phyloP scores from a whole-genome alignment of 148 eudicot genomes.

The Rhododendron molle region DNA sequence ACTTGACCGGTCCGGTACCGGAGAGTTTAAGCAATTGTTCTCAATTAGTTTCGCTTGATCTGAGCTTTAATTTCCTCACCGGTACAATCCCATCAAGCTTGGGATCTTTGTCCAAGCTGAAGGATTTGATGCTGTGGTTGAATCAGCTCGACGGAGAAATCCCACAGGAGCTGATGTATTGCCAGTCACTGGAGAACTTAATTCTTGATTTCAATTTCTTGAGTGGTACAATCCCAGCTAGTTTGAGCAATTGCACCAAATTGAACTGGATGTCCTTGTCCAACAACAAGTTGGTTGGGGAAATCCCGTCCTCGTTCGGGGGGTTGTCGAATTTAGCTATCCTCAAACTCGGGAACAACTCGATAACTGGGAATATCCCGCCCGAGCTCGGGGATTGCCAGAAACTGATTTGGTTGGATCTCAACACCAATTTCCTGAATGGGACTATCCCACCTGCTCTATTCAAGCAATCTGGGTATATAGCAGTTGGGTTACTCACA shows the following conservation, averaged over 20 bases:
- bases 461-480: slow-evolving; percentile 68
- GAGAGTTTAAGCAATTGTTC: slow-evolving; percentile 41
- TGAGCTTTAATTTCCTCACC: slow-evolving; percentile 43
- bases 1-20: slow-evolving; percentile 45
- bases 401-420: slow-evolving; percentile 78
- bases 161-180: slow-evolving; percentile 47
- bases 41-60: slow-evolving; percentile 46
- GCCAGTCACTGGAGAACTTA: slow-evolving; percentile 37
- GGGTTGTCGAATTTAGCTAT: slow-evolving; percentile 52
- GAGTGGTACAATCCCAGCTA: slow-evolving; percentile 40
- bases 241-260: slow-evolving; percentile 46
- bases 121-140: slow-evolving; percentile 51
- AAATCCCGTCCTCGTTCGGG: slow-evolving; percentile 75
- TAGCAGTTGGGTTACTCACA: slow-evolving; percentile 53
- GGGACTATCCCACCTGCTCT: slow-evolving; percentile 67
- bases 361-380: slow-evolving; percentile 56
- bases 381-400: slow-evolving; percentile 69
- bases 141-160: slow-evolving; percentile 52
- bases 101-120: slow-evolving; percentile 39
- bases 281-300: slow-evolving; percentile 53
- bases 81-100: slow-evolving; percentile 46
- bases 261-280: slow-evolving; percentile 58
- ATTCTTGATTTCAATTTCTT: slow-evolving; percentile 53
- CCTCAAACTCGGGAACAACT: slow-evolving; percentile 75
- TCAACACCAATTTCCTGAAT: slow-evolving; percentile 59